Percentiles rank a stretch among this genome's conserved stretches.
Conservation (phyloP, 331 rosid species). For the Stylosanthes scabra region DNA sequence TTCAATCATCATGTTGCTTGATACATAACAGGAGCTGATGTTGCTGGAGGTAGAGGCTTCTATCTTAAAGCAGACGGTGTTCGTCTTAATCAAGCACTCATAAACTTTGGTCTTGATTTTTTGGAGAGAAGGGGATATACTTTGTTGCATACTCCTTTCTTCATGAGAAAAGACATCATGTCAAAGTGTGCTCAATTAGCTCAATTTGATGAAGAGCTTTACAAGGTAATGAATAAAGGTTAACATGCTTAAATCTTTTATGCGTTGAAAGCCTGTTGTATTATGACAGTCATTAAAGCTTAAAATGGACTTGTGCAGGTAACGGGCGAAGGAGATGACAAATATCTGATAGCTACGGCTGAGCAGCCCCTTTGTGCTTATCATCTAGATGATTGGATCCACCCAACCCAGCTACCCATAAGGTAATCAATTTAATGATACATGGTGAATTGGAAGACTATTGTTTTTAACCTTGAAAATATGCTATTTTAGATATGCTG, state of each 20-base stretch:
- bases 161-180: slow-evolving; percentile 94
- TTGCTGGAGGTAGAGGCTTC: slow-evolving; percentile 98
- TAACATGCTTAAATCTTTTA: slow-evolving; percentile 25
- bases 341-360: slow-evolving; percentile 95
- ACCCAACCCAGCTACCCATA: slow-evolving; percentile 83
- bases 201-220: slow-evolving; percentile 96
- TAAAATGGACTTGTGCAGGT: slow-evolving; percentile 51
- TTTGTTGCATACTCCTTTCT: slow-evolving; percentile 86
- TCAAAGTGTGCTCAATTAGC: slow-evolving; percentile 97
- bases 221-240: slow-evolving; percentile 63
- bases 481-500: slow-evolving; percentile 74
- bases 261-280: not conserved
- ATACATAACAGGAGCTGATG: slow-evolving; percentile 72
- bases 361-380: slow-evolving; percentile 97
- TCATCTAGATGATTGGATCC: slow-evolving; percentile 95
- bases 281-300: not conserved
- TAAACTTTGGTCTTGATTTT: slow-evolving; percentile 86
- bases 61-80: slow-evolving; percentile 94
- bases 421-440: slow-evolving; percentile 54
- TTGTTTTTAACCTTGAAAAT: slow-evolving; percentile 6
- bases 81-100: slow-evolving; percentile 93
- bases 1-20: slow-evolving; percentile 42
- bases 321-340: slow-evolving; percentile 98
- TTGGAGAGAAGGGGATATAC: slow-evolving; percentile 81
- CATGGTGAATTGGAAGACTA: slow-evolving; percentile 1